Conservation (phyloP, 2,329 filamentous ascomycete species). For the Exophiala viscosa region DNA sequence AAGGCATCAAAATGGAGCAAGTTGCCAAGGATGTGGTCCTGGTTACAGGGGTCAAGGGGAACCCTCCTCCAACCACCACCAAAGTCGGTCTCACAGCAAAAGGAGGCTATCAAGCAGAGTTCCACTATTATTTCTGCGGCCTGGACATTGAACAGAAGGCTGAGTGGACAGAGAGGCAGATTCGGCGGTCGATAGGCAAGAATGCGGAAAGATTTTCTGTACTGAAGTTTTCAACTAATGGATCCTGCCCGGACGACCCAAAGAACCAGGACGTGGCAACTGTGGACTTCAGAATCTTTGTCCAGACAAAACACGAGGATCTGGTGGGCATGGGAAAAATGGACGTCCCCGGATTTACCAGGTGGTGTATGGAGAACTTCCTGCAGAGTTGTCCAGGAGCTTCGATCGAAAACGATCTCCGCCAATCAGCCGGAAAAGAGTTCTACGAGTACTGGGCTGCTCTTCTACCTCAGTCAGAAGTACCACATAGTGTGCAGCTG, state of each 20-base stretch:
- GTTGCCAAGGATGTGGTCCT: conserved; percentile 47
- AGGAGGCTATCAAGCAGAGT: conserved; percentile 46
- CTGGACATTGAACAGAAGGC: conserved; percentile 45
- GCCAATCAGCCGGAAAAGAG: too few species aligned
- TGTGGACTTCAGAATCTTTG: conserved; percentile 36
- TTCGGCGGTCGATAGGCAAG: conserved; percentile 29
- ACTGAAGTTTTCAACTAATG: conserved; percentile 21
- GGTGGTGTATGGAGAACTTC: too few species aligned
- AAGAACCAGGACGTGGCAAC: conserved; percentile 34
- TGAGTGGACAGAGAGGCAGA: conserved; percentile 37
- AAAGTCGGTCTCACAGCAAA: conserved; percentile 46
- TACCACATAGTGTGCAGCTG: too few species aligned
- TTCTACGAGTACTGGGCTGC: too few species aligned
- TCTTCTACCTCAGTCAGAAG: too few species aligned
- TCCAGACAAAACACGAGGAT: conserved; percentile 29
- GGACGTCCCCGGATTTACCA: too few species aligned
- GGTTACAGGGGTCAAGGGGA: conserved; percentile 40
- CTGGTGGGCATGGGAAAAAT: too few species aligned
- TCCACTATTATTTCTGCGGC: conserved; percentile 41
- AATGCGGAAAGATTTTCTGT: conserved; percentile 21
- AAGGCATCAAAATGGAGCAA: conserved; percentile 49
- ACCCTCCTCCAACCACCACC: conserved; percentile 44
- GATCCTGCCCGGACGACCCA: conserved; percentile 25
- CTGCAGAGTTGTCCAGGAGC: too few species aligned
- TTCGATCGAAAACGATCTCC: too few species aligned